Percentiles rank a stretch among this genome's conserved stretches.
Conservation (phyloP, 1,284 basidiomycete genomes). For the Ganoderma meredithae region DNA sequence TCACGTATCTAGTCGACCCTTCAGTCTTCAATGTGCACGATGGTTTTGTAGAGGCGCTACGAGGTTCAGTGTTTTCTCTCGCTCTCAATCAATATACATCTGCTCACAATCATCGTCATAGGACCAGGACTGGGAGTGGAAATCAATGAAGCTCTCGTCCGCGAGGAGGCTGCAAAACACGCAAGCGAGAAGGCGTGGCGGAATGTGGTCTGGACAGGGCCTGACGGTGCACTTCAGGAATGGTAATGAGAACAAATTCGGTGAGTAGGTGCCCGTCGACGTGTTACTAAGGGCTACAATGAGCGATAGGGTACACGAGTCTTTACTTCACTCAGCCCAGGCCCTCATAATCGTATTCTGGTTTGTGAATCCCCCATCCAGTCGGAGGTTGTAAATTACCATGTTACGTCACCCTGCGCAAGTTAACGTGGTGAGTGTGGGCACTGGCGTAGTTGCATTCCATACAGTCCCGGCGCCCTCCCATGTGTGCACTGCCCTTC, state of each 20-base stretch:
- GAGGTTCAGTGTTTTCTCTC: conserved; percentile 42
- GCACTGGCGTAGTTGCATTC: too few species aligned
- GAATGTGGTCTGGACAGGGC: conserved; percentile 69
- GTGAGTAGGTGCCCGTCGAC: neutral
- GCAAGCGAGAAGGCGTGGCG: conserved; percentile 55
- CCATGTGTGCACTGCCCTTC: too few species aligned
- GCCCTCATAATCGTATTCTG: too few species aligned
- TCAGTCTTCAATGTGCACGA: conserved; percentile 67
- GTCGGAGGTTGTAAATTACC: too few species aligned
- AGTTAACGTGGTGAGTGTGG: too few species aligned
- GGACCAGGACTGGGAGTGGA: conserved; percentile 75
- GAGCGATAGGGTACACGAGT: too few species aligned
- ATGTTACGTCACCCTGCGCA: too few species aligned
- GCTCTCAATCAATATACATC: neutral
- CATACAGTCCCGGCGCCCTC: too few species aligned
- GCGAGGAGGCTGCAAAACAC: conserved; percentile 52
- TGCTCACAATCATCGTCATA: conserved; percentile 30
- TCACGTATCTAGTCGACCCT: conserved; percentile 68
- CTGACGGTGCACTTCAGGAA: conserved; percentile 59
- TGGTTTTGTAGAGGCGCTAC: conserved; percentile 64
- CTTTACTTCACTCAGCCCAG: too few species aligned
- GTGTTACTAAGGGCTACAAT: neutral
- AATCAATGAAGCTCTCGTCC: conserved; percentile 71
- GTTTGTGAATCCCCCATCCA: too few species aligned
- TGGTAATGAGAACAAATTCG: conserved; percentile 50